These are phyloP conservation scores for Conticribra weissflogii DNA, from an alignment of 108 stramenopile genomes.

Conservation along the genomic window DNA sequence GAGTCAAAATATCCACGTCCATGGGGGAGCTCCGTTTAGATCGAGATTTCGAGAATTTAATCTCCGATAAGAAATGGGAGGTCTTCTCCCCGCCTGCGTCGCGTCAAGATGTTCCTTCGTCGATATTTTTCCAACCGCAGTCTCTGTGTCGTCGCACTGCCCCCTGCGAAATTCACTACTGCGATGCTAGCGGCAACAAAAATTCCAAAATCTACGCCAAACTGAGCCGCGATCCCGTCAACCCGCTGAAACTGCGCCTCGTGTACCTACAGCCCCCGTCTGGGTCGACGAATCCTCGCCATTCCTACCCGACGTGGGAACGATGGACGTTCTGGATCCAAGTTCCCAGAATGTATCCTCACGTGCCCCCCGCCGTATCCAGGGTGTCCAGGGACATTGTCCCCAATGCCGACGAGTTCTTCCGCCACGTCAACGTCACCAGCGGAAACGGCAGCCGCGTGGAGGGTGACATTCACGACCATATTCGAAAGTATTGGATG, in stretches of 20 bases:
- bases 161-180: conserved; percentile 25
- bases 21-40: conserved; percentile 77
- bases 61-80: conserved; percentile 32
- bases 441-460: conserved; percentile 1
- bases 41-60: conserved; percentile 55
- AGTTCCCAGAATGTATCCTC: conserved; percentile 81
- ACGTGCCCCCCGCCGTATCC: conserved; percentile 57
- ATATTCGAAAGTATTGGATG: neutral
- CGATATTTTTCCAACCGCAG: too few relatives aligned
- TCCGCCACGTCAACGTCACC: neutral
- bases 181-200: too few relatives aligned
- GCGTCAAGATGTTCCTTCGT: neutral
- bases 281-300: too few relatives aligned
- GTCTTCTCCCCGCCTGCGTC: conserved; percentile 11
- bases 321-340: conserved; percentile 56
- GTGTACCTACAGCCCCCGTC: conserved; percentile 26
- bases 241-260: conserved; percentile 56
- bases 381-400: conserved; percentile 46
- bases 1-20: conserved; percentile 65
- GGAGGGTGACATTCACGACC: neutral
- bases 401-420: conserved; percentile 1
- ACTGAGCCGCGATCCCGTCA: conserved; percentile 45
- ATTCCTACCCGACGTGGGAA: conserved; percentile 14
- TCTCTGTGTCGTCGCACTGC: too few relatives aligned
- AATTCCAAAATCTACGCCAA: too few relatives aligned